Evolutionary conservation across 2,329 filamentous ascomycete genomes (phyloP).

Genomic region (Pseudogymnoascus sp.): DNA sequence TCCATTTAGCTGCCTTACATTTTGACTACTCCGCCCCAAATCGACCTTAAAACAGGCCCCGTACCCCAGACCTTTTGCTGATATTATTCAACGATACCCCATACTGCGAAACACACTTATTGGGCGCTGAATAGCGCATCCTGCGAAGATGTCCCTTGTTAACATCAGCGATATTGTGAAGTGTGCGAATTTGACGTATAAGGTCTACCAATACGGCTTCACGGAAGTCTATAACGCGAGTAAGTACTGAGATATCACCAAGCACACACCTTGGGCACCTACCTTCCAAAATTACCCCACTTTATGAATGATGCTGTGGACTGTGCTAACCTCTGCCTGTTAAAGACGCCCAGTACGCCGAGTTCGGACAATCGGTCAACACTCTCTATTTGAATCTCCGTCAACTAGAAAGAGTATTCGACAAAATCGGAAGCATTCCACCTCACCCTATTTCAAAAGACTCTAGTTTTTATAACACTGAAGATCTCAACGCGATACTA

Average conservation of each 20-base stretch:
- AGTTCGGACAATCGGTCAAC: background rate
- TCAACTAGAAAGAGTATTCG: background rate
- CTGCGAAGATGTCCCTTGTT: background rate
- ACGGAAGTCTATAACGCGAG: background rate
- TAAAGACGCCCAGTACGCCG: background rate
- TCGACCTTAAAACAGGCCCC: background rate
- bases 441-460: background rate
- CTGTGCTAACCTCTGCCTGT: background rate
- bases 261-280: background rate
- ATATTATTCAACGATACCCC: background rate
- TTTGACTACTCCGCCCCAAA: background rate
- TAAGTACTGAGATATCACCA: background rate
- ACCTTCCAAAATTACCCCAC: background rate
- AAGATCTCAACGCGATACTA: background rate
- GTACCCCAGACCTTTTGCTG: background rate
- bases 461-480: background rate
- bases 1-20: background rate
- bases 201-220: constrained; percentile 1
- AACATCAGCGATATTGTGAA: background rate
- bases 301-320: background rate
- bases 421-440: background rate
- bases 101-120: constrained; percentile 3
- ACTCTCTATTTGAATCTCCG: background rate
- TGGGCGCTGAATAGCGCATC: constrained; percentile 6
- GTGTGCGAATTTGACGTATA: background rate